phyloP scores from a whole-genome alignment of 2,329 filamentous ascomycete species.

The Pestalotiopsis sp. region DNA sequence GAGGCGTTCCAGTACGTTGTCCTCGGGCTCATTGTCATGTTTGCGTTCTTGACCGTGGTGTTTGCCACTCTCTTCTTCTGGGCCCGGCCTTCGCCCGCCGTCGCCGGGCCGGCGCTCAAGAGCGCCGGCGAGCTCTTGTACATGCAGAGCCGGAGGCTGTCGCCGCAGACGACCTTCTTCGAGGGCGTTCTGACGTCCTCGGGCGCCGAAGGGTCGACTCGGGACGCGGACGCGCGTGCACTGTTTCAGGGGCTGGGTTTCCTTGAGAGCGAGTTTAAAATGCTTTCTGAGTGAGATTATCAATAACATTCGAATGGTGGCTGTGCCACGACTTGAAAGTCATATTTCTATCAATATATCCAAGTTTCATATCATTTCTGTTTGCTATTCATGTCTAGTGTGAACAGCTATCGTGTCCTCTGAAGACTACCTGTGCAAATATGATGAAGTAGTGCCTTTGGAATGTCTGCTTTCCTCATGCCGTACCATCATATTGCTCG shows the following conservation, averaged over 20 bases:
- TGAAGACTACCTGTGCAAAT: no score
- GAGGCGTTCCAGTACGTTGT: not conserved
- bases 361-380: no score
- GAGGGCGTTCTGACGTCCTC: not conserved
- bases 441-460: no score
- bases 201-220: not conserved
- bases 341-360: no score
- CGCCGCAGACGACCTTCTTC: conserved; percentile 6
- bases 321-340: no score
- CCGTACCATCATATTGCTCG: no score
- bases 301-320: no score
- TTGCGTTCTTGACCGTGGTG: not conserved
- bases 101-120: not conserved
- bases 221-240: not conserved
- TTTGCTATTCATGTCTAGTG: no score
- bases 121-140: not conserved
- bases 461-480: no score
- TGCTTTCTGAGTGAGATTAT: not conserved
- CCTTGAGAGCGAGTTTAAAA: not conserved
- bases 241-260: not conserved
- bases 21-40: not conserved
- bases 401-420: no score
- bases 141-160: not conserved
- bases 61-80: not conserved
- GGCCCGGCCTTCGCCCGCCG: not conserved